A percentile compares a stretch with the other conserved stretches of the same genome.
Conservation (phyloP, 306 rosid genomes). For the Begonia fuchsioides region DNA sequence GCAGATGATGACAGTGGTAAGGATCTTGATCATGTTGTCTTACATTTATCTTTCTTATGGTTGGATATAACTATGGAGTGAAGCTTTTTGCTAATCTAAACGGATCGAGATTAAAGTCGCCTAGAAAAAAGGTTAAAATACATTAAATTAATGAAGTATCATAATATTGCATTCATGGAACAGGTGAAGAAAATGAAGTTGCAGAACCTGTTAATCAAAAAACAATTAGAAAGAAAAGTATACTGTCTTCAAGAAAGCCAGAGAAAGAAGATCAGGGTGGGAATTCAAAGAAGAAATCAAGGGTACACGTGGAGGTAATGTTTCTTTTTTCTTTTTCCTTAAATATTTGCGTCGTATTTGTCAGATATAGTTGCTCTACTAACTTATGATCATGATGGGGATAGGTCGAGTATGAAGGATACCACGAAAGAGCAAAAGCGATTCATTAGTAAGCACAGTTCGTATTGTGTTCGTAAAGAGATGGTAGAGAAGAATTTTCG, state of each 20-base stretch:
- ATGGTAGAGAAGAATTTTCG: too few species aligned
- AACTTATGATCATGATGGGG: background rate
- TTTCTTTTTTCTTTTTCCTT: conserved; percentile 1
- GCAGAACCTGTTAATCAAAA: conserved; percentile 20
- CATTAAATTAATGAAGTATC: background rate
- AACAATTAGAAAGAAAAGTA: conserved; percentile 25
- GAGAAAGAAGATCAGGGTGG: conserved; percentile 32
- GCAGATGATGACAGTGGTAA: background rate
- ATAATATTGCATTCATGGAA: conserved; percentile 33
- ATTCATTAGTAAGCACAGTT: conserved; percentile 21
- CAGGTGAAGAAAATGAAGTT: conserved; percentile 43
- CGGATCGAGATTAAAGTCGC: background rate
- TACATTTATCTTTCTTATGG: background rate
- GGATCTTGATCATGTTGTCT: too few species aligned
- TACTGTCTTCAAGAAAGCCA: conserved; percentile 24
- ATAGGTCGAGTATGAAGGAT: conserved; percentile 43
- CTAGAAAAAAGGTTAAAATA: too few species aligned
- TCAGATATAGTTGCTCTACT: background rate
- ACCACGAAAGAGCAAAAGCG: conserved; percentile 28
- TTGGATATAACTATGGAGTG: background rate
- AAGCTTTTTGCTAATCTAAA: background rate
- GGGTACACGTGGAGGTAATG: conserved; percentile 80
- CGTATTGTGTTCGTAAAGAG: too few species aligned
- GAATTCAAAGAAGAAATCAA: conserved; percentile 44
- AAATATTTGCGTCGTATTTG: background rate